Base-by-base conservation (phyloP, 345 rosid genomes). In the Murraya koenigii region DNA sequence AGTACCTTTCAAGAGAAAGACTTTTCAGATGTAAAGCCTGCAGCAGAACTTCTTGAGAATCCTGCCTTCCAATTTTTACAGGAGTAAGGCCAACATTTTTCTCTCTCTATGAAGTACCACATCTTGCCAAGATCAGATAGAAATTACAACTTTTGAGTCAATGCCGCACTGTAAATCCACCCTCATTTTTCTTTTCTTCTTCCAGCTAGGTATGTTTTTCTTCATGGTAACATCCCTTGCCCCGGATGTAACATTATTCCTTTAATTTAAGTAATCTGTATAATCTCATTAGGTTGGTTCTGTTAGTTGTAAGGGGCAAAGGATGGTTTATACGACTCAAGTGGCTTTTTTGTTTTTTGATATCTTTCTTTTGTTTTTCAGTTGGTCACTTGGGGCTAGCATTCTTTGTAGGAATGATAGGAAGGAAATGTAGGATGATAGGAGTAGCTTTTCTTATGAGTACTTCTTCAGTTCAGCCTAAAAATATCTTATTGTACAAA, bases 51-150 rank as follows among this genome's bases (percentile, higher is more conserved):
- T 77, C 80, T 88, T 72, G 89, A 86, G 81, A 90, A 90, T 85
- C 89, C 92, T 4, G 88, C 86, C 88, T 94, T 94, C 86, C 86
- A 86, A 66, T 94, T 96, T 87, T 89, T 96, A 72, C 87, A 80
- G 61, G 94, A 94, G 3, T 91, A 83, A 93, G 83, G 86, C 79
- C 30, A 54, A 19, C 78, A 22, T 22, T 71, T 6, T 36, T 39
- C 22, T 39, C 69, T 22, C 62, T n/a, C 23, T 52, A 22, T 33
- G 47, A 28, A 26, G n/a, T 55, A 67, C 9, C 26, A 52, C 9
- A 30, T 6, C 54, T 72, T 49, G 49, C n/a, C 20, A 22, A 32
- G 7, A 30, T 64, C n/a, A 4, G 28, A 25, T 38, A 38, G 32
- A 59, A 62, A 69, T 15, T 28, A 44, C 52, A 49, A 23, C 36